Conservation (phyloP, 2,329 filamentous ascomycete species). For the Cercospora janseana region DNA sequence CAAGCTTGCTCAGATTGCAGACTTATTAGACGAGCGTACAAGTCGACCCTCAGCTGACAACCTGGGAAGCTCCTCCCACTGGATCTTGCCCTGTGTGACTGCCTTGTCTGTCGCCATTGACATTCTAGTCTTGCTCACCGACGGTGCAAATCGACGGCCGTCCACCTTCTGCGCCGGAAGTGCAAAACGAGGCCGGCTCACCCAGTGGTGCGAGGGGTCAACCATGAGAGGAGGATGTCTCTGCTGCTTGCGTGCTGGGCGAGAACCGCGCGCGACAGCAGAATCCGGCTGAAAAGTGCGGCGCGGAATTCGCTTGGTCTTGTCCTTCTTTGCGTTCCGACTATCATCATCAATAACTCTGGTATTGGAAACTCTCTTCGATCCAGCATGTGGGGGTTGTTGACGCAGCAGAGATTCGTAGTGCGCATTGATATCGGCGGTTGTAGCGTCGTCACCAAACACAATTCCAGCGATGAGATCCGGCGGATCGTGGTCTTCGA, state of each 20-base stretch:
- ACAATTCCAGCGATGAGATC: constrained; percentile 1
- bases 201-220: not conserved
- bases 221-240: constrained; percentile 7
- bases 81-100: constrained; percentile 3
- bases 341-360: not conserved
- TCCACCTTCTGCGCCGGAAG: constrained; percentile 8
- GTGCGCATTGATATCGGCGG: not conserved
- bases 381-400: not conserved
- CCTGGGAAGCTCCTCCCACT: constrained; percentile 2
- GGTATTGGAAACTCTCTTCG: not conserved
- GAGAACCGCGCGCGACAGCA: constrained; percentile 1
- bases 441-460: not conserved
- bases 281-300: constrained; percentile 7
- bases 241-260: constrained; percentile 7
- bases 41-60: not conserved
- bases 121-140: constrained; percentile 7
- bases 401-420: not conserved
- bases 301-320: not conserved
- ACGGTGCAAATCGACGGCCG: not conserved
- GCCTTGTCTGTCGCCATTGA: constrained; percentile 8
- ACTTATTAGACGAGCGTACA: too few species aligned
- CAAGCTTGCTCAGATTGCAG: too few species aligned
- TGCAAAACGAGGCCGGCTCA: constrained; percentile 3
- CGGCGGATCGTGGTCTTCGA: not conserved
- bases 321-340: not conserved